Percentiles rank a stretch among this genome's conserved stretches.
phyloP scores from a whole-genome alignment of 2,329 filamentous ascomycete genomes.

The Trichoderma oligosporum region DNA sequence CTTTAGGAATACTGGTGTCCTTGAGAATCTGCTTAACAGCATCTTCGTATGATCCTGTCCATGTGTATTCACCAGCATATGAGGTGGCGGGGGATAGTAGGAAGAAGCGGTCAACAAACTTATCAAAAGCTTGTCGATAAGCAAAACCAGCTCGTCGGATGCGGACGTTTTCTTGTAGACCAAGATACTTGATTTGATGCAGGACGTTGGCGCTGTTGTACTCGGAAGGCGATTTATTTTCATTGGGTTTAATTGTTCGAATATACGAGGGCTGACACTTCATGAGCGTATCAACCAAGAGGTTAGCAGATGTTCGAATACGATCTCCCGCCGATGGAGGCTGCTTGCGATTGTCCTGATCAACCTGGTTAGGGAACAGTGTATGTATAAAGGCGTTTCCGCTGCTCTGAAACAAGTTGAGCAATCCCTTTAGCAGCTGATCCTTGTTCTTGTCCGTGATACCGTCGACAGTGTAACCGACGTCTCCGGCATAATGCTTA shows the following conservation, averaged over 20 bases:
- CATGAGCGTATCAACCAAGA: conserved; percentile 91
- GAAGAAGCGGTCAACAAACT: conserved; percentile 97
- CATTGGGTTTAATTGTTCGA: conserved; percentile 97
- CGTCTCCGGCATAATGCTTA: conserved; percentile 98
- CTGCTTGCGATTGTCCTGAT: conserved; percentile 91
- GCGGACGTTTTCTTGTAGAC: conserved; percentile 97
- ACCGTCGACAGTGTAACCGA: conserved; percentile 87
- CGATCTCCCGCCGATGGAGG: conserved; percentile 95
- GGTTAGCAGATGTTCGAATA: conserved; percentile 91
- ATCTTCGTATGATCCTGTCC: conserved; percentile 82
- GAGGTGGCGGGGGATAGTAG: conserved; percentile 89
- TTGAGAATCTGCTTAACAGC: conserved; percentile 91
- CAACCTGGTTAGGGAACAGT: conserved; percentile 87
- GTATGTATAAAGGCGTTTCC: conserved; percentile 81
- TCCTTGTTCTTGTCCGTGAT: conserved; percentile 99
- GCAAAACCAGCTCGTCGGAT: conserved; percentile 96
- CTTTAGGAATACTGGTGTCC: conserved; percentile 89
- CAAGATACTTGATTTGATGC: conserved; percentile 98
- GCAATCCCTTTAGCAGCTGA: conserved; percentile 86
- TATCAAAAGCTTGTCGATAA: conserved; percentile 94
- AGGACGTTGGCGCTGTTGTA: conserved; percentile 90
- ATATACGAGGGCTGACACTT: conserved; percentile 97
- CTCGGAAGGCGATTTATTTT: conserved; percentile 93
- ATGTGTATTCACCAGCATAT: conserved; percentile 96
- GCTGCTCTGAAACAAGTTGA: conserved; percentile 81